Conservation (phyloP, 345 rosid species). For the Balakata baccata region DNA sequence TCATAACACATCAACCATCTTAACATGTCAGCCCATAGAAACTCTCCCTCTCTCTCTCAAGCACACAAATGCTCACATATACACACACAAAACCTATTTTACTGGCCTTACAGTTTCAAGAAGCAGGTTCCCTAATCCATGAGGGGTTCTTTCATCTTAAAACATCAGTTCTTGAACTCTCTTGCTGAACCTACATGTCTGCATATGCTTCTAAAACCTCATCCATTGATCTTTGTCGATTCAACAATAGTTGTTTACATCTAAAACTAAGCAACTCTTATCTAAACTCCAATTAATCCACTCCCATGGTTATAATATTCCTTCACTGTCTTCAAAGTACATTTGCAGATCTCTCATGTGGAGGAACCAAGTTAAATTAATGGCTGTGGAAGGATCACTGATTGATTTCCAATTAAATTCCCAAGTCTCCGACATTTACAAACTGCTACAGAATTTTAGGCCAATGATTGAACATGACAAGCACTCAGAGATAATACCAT, state of each 20-base stretch:
- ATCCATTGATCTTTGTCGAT: not conserved
- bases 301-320: not conserved
- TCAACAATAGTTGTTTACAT: not conserved
- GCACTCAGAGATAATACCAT: not conserved
- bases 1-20: no score
- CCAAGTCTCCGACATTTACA: not conserved
- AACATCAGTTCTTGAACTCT: not conserved
- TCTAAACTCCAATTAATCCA: no score
- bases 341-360: not conserved
- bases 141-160: not conserved
- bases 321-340: not conserved
- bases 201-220: not conserved
- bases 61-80: no score
- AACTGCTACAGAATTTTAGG: not conserved
- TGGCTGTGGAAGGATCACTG: not conserved
- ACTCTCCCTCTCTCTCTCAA: not conserved
- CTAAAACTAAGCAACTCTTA: not conserved
- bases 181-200: not conserved
- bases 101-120: no score
- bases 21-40: no score
- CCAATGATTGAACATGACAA: not conserved
- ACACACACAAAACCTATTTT: no score
- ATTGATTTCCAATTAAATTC: not conserved
- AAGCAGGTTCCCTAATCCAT: no score
- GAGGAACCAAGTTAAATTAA: not conserved